phyloP scores from a whole-genome alignment of 805 yeast species.

The Torulaspora franciscae region DNA sequence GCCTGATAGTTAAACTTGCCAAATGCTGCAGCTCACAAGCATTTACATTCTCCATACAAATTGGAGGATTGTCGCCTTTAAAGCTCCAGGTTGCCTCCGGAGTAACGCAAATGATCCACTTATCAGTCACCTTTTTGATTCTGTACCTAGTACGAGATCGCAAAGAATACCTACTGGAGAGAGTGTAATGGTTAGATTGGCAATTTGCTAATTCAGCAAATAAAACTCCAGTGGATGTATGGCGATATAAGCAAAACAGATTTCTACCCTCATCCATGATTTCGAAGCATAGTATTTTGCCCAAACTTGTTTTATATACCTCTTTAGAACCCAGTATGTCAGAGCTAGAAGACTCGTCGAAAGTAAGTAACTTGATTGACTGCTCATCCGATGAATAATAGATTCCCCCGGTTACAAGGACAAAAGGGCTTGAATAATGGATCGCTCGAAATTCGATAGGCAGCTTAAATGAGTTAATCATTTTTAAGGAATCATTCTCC shows the following conservation, averaged over 20 bases:
- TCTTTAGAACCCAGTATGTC: neutral
- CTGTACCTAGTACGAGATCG: neutral
- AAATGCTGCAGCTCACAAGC: neutral
- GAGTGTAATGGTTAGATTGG: neutral
- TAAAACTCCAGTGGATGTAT: constrained; percentile 3
- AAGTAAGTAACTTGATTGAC: neutral
- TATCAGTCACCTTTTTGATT: constrained; percentile 1
- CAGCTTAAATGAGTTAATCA: neutral
- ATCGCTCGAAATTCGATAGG: neutral
- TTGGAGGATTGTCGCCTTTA: neutral
- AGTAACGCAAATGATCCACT: constrained; percentile 4
- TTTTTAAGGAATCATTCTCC: no score
- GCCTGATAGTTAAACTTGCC: neutral
- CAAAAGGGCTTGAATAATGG: neutral
- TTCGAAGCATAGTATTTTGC: constrained; percentile 1
- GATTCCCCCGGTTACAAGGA: neutral
- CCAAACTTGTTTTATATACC: neutral
- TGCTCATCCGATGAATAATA: neutral
- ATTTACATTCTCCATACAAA: neutral
- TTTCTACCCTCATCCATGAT: neutral
- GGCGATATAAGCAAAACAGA: constrained; percentile 6
- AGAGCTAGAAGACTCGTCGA: neutral
- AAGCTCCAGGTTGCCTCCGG: constrained; percentile 2
- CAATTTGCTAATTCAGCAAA: constrained; percentile 1
- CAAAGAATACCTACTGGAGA: constrained; percentile 1